A percentile compares a stretch with the other conserved stretches of the same genome.
phyloP scores from a whole-genome alignment of 106 monocot species.

The Chionographis japonica region DNA sequence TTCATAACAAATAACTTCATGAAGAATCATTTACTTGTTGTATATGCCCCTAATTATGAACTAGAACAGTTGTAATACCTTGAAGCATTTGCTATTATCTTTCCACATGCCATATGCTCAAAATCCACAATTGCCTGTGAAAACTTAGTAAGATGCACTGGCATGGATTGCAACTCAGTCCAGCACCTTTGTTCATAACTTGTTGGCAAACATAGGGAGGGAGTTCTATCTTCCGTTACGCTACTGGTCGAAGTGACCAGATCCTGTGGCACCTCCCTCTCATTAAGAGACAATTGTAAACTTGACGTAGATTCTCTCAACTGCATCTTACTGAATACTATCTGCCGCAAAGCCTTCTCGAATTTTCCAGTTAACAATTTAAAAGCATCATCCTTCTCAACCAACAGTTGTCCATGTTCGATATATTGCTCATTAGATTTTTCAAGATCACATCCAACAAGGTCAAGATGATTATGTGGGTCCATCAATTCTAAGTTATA shows the following conservation, averaged over 20 bases:
- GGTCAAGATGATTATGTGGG: background rate
- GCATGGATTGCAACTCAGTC: constrained; percentile 7
- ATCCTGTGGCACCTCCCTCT: constrained; percentile 4
- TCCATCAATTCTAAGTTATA: background rate
- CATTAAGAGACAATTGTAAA: background rate
- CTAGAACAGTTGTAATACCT: constrained; percentile 19
- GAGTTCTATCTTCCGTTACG: background rate
- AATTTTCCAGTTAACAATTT: constrained; percentile 1
- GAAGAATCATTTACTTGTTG: too few relatives aligned
- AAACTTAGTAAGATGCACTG: constrained; percentile 18
- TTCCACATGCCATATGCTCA: constrained; percentile 25
- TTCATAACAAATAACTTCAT: too few relatives aligned
- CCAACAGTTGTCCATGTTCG: background rate
- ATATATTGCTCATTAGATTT: background rate
- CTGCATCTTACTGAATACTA: constrained; percentile 1
- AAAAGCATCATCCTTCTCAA: constrained; percentile 8
- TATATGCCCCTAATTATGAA: too few relatives aligned
- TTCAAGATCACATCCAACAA: constrained; percentile 1
- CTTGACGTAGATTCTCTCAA: constrained; percentile 6
- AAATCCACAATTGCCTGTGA: constrained; percentile 26
- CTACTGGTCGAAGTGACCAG: constrained; percentile 2
- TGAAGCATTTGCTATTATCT: constrained; percentile 17
- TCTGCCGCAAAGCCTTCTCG: background rate
- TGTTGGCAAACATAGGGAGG: background rate
- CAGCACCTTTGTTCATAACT: background rate